Percentiles rank a stretch among this genome's conserved stretches.
Evolutionary conservation across 1,284 basidiomycete genomes (phyloP).

Genomic region (Phenoliferia sp.): DNA sequence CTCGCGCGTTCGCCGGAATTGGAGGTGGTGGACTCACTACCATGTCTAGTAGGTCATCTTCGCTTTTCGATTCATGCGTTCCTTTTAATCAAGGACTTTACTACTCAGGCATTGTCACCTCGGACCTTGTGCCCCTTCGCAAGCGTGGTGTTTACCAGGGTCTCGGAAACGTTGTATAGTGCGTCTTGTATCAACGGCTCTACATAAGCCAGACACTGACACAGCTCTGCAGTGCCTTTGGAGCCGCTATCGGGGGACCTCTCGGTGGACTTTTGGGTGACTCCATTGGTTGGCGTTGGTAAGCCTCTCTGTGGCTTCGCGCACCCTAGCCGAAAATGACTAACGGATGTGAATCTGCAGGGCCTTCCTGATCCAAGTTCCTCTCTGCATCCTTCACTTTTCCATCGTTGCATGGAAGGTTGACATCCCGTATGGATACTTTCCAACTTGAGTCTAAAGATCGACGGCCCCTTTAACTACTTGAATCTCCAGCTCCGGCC

Average conservation of each 20-base stretch:
- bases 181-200: background rate
- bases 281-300: constrained; percentile 31
- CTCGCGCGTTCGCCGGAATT: constrained; percentile 33
- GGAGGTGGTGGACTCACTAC: constrained; percentile 33
- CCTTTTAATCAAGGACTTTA: background rate
- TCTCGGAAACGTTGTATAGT: constrained; percentile 19
- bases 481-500: constrained; percentile 27
- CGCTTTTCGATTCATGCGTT: background rate
- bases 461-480: background rate
- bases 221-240: constrained; percentile 32
- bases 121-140: constrained; percentile 28
- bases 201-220: constrained; percentile 7
- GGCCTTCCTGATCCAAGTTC: constrained; percentile 43
- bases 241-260: constrained; percentile 41
- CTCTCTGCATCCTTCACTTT: constrained; percentile 43
- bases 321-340: too few relatives aligned
- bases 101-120: constrained; percentile 22
- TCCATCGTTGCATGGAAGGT: constrained; percentile 43
- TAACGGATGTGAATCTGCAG: constrained; percentile 40
- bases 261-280: constrained; percentile 33
- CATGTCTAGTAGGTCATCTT: constrained; percentile 10
- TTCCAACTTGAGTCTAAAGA: background rate
- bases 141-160: constrained; percentile 32
- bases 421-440: constrained; percentile 37
- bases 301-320: too few relatives aligned